Conservation (phyloP, 2,329 filamentous ascomycete species). For the Akanthomyces dipterigenus region DNA sequence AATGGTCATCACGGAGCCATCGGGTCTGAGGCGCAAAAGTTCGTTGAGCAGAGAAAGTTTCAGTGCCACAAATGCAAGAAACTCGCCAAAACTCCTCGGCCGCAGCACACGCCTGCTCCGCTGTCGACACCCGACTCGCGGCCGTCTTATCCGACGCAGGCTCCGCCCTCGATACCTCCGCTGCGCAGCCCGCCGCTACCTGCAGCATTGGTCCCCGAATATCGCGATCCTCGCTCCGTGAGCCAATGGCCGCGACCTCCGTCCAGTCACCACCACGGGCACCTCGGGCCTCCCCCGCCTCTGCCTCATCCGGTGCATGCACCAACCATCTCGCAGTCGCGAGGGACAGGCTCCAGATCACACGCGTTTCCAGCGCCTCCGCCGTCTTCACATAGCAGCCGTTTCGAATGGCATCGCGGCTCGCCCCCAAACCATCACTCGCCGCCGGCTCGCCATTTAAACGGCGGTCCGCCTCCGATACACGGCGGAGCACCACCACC, state of each 20-base stretch:
- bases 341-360: slow-evolving; percentile 19
- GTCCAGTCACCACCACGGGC: slow-evolving; percentile 9
- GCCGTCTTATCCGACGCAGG: slow-evolving; percentile 5
- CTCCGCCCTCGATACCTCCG: slow-evolving; percentile 16
- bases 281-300: slow-evolving; percentile 10
- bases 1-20: slow-evolving; percentile 45
- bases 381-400: slow-evolving; percentile 14
- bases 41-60: slow-evolving; percentile 53
- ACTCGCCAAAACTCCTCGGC: slow-evolving; percentile 38
- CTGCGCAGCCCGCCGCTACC: slow-evolving; percentile 24
- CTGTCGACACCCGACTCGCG: slow-evolving; percentile 9
- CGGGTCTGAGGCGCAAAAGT: slow-evolving; percentile 51
- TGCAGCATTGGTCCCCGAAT: slow-evolving; percentile 16
- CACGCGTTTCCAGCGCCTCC: slow-evolving; percentile 32
- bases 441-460: slow-evolving; percentile 42
- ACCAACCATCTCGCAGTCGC: background rate
- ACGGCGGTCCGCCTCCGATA: slow-evolving; percentile 36
- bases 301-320: slow-evolving; percentile 12
- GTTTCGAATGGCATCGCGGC: slow-evolving; percentile 1
- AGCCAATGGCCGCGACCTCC: slow-evolving; percentile 14
- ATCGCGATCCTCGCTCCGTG: slow-evolving; percentile 20
- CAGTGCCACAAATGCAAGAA: slow-evolving; percentile 73
- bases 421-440: slow-evolving; percentile 45
- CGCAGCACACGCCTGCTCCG: slow-evolving; percentile 19
- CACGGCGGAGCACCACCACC: slow-evolving; percentile 21